Conservation (phyloP, 2,329 filamentous ascomycete species). For the Xylariales sp. region DNA sequence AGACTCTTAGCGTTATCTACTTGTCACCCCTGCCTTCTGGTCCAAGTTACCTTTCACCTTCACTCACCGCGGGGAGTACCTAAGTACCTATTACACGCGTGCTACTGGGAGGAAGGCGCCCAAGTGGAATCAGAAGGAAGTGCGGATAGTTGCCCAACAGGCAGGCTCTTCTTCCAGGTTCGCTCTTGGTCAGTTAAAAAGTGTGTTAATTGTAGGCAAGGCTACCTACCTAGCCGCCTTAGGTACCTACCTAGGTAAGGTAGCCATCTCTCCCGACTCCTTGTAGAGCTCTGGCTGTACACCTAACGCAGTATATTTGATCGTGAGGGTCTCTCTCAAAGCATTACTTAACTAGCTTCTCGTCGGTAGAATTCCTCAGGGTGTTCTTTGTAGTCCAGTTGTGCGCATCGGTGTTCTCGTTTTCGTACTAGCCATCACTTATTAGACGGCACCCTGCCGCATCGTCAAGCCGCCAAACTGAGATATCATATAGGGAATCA, state of each 20-base stretch:
- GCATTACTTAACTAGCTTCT: too few species aligned
- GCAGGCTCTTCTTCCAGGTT: not conserved
- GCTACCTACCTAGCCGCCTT: too few species aligned
- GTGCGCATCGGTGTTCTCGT: not conserved
- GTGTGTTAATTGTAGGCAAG: too few species aligned
- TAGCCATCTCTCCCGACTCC: not conserved
- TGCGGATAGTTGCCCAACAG: not conserved
- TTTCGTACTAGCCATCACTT: not conserved
- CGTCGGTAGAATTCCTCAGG: too few species aligned
- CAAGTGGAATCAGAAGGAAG: not conserved
- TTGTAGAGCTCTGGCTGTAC: not conserved
- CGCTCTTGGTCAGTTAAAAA: not conserved
- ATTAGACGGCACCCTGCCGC: not conserved
- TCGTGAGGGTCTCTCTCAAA: not conserved
- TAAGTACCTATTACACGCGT: too few species aligned
- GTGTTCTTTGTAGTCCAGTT: too few species aligned
- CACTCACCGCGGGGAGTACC: not conserved
- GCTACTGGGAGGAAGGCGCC: slow-evolving; percentile 4
- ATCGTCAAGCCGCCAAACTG: not conserved
- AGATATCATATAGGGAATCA: not conserved
- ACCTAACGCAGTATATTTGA: not conserved
- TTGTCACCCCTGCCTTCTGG: not conserved
- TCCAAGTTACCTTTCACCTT: not conserved
- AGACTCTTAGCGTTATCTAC: not conserved
- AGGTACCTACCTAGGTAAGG: too few species aligned